These are phyloP conservation scores for Ustilago crameri DNA, from an alignment of 1,284 basidiomycete genomes.

Conservation along the genomic window DNA sequence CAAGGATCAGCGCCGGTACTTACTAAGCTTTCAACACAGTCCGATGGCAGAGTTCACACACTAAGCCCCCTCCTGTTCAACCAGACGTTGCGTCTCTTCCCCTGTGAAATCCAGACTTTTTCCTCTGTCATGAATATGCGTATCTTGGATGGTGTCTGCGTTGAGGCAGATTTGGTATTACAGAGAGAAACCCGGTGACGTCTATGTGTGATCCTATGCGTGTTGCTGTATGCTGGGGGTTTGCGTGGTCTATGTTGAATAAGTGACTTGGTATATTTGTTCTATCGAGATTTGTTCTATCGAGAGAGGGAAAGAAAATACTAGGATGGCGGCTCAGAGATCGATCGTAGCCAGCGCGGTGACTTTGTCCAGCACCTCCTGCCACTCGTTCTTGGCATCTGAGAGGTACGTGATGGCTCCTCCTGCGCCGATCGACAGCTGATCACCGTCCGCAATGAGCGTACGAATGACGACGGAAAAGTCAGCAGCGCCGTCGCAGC, in stretches of 20 bases:
- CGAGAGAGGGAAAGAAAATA: not conserved
- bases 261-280: too few species aligned
- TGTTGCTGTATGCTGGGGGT: too few species aligned
- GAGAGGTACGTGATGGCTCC: slow-evolving; percentile 96
- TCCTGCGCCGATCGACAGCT: slow-evolving; percentile 80
- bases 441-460: slow-evolving; percentile 79
- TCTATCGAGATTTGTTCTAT: not conserved
- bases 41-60: not conserved
- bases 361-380: slow-evolving; percentile 86
- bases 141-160: slow-evolving; percentile 3
- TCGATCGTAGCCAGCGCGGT: slow-evolving; percentile 43
- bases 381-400: slow-evolving; percentile 87
- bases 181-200: not conserved
- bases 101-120: too few species aligned
- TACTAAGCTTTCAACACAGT: not conserved
- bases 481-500: slow-evolving; percentile 86
- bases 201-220: too few species aligned
- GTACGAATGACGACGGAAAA: slow-evolving; percentile 97
- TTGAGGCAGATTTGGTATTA: slow-evolving; percentile 12
- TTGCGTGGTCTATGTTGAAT: too few species aligned
- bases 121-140: too few species aligned
- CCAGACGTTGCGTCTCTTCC: slow-evolving; percentile 2
- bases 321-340: not conserved
- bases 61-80: slow-evolving; percentile 15
- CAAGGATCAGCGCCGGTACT: not conserved